phyloP scores from a whole-genome alignment of 2,329 filamentous ascomycete species.

The Penicillium sp. region DNA sequence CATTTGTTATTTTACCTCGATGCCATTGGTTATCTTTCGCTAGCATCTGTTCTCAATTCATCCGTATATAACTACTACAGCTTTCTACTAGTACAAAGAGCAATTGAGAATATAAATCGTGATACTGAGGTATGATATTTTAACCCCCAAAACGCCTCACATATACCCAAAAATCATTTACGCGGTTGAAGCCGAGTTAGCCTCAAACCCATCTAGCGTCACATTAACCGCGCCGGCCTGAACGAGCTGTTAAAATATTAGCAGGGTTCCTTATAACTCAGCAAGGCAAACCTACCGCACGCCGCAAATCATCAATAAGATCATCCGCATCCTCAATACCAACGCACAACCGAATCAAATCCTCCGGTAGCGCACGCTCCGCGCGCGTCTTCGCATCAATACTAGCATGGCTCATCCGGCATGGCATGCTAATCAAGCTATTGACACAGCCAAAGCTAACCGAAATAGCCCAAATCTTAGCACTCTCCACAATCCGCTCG shows the following conservation, averaged over 20 bases:
- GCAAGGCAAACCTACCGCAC: conserved; percentile 63
- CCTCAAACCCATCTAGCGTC: conserved; percentile 75
- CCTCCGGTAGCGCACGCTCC: conserved; percentile 89
- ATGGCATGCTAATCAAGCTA: conserved; percentile 97
- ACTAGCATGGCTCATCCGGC: conserved; percentile 97
- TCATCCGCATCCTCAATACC: conserved; percentile 93
- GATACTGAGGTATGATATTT: conserved; percentile 10
- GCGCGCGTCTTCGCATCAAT: conserved; percentile 91
- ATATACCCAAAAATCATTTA: conserved; percentile 3
- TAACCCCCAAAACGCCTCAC: conserved; percentile 16
- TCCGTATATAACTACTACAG: neutral
- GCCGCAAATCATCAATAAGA: conserved; percentile 83
- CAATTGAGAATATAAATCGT: neutral
- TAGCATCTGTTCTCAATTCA: neutral
- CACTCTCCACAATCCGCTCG: conserved; percentile 89
- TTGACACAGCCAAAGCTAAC: conserved; percentile 98
- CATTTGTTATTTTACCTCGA: neutral
- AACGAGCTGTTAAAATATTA: conserved; percentile 58
- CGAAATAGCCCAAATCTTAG: conserved; percentile 87
- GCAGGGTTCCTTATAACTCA: neutral
- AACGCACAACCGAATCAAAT: conserved; percentile 91
- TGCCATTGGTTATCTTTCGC: neutral
- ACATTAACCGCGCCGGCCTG: conserved; percentile 90
- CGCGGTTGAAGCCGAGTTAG: conserved; percentile 32
- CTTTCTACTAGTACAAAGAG: neutral